These are phyloP conservation scores for Leptomonas seymouri DNA, from an alignment of 208 protist species.

Conservation along the genomic window DNA sequence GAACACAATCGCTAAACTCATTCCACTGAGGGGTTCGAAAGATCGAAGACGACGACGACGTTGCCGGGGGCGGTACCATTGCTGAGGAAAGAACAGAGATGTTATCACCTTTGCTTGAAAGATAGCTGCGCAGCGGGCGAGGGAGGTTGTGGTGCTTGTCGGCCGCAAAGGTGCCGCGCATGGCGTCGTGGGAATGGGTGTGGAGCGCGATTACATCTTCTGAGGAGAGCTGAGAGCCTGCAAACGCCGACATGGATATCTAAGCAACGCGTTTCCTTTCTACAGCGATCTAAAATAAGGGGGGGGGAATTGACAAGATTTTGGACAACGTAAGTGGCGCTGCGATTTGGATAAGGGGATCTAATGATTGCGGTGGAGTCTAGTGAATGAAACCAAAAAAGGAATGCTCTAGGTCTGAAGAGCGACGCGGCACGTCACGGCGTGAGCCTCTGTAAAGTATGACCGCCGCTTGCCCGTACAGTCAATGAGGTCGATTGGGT, in stretches of 20 bases:
- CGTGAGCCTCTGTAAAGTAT: too few species aligned
- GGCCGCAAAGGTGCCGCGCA: slow-evolving; percentile 35
- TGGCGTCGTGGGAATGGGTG: slow-evolving; percentile 45
- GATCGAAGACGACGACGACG: background rate
- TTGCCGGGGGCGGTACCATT: background rate
- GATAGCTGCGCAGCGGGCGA: slow-evolving; percentile 3
- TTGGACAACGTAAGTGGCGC: too few species aligned
- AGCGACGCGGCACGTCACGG: too few species aligned
- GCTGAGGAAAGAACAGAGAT: slow-evolving; percentile 8
- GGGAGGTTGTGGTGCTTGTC: slow-evolving; percentile 23
- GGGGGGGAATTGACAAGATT: too few species aligned
- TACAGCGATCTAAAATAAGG: background rate
- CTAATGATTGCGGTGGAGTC: background rate
- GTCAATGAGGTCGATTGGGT: too few species aligned
- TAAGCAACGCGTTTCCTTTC: background rate
- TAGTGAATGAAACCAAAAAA: background rate
- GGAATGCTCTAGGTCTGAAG: too few species aligned
- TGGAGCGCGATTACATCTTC: slow-evolving; percentile 47
- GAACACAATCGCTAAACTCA: slow-evolving; percentile 29
- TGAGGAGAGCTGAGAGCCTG: background rate
- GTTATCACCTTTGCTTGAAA: background rate
- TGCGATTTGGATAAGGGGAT: background rate
- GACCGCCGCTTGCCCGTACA: too few species aligned
- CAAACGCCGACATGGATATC: slow-evolving; percentile 2
- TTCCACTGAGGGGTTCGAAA: slow-evolving; percentile 29